Base-by-base conservation (phyloP, 75 land plant genomes). In the Larix kaempferi region DNA sequence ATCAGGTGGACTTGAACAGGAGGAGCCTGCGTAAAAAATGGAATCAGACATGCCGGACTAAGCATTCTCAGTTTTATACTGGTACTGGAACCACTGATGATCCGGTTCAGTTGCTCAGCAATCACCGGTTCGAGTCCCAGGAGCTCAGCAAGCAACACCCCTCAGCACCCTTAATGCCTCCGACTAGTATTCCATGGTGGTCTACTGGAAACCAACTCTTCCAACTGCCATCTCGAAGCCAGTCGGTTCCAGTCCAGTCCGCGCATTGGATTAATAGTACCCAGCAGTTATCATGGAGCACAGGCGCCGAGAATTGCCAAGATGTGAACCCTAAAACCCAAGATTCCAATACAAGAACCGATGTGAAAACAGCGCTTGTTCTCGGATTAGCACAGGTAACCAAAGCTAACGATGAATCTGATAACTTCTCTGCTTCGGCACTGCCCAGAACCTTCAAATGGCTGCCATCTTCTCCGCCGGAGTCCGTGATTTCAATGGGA, bases 1-100 rank as follows among this genome's bases (percentile, higher is more conserved):
- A 22, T 5, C 78, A 88, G 88, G 88, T 78, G 39, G 73, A 1
- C 33, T 22, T 78, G 29, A 60, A 78, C 61, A 63, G 85, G 44
- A 74, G 62, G 52, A 83, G 84, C 0, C 79, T 90, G 19, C 84
- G 86, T 75, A 84, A 76, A 74, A 88, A 84, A 66, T 84, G 88
- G 90, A 90, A 82, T 59, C 75, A 86, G 16, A 67, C 72, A 14
- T 88, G 90, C 78, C 74, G 44, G 52, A 69, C 81, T 52, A 17
- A 29, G 79, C 80, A 75, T 49, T 49, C 52, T 49, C 52, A 49
- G 52, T 8, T 49, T 49, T 49, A 49, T 49, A 49, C 52, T 8
- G 52, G 52, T 7, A 49, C 52, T 49, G 52, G 52, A 49, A 49
- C 52, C 11, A 49, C 52, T 49, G 52, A 49, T 39, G 72, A 69